Percentiles rank a stretch among this genome's conserved stretches.
Evolutionary conservation across 441 rosid genomes (phyloP).

Genomic region (Gossypium aridum): DNA sequence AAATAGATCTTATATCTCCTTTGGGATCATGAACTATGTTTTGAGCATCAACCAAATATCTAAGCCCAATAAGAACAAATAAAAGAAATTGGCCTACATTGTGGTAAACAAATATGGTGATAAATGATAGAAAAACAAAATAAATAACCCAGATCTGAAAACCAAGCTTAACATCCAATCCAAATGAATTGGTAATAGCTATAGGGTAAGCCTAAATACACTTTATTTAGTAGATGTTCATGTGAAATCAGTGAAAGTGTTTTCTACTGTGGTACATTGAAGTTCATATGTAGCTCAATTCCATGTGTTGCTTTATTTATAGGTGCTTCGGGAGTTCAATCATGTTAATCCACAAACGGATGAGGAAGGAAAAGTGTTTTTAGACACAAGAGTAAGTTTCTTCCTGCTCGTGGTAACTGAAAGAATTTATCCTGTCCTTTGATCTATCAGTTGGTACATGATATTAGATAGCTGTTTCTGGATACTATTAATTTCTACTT

Average conservation of each 20-base stretch:
- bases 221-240: background rate
- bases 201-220: background rate
- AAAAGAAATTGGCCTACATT: background rate
- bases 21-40: background rate
- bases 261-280: background rate
- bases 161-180: background rate
- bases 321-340: constrained; percentile 97
- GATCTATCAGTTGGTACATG: background rate
- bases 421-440: background rate
- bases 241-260: background rate
- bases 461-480: constrained; percentile 7
- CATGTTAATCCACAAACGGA: constrained; percentile 98
- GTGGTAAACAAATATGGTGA: background rate
- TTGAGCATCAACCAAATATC: background rate
- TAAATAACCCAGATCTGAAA: background rate
- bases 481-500: constrained; percentile 9
- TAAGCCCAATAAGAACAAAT: background rate
- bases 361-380: constrained; percentile 86
- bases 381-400: constrained; percentile 52
- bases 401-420: background rate
- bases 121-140: background rate
- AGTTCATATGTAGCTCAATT: background rate
- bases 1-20: background rate
- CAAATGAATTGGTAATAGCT: background rate
- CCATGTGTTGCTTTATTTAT: constrained; percentile 9